Conservation (phyloP, 2,329 filamentous ascomycete genomes). For the Coccinonectria pachysandricola region DNA sequence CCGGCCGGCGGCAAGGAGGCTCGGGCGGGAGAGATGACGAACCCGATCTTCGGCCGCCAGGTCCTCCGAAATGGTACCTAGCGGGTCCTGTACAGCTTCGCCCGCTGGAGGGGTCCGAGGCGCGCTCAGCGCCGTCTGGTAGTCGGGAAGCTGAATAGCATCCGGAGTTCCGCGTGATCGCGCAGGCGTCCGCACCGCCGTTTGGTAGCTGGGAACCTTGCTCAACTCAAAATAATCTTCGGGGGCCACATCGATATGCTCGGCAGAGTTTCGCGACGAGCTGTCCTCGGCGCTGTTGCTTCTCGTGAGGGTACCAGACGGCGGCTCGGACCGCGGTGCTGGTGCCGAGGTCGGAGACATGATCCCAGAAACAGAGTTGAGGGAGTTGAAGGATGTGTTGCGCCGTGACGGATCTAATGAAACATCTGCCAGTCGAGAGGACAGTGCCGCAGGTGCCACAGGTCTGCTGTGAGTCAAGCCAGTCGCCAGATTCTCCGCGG, state of each 20-base stretch:
- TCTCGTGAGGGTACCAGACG: constrained; percentile 39
- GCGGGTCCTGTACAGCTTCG: constrained; percentile 19
- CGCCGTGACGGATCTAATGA: constrained; percentile 38
- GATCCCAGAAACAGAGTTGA: constrained; percentile 33
- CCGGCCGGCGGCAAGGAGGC: constrained; percentile 12
- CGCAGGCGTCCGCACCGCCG: constrained; percentile 57
- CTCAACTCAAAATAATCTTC: constrained; percentile 54
- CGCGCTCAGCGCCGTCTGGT: constrained; percentile 48
- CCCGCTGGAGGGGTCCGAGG: constrained; percentile 36
- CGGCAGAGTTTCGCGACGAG: constrained; percentile 44
- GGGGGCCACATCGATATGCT: constrained; percentile 47
- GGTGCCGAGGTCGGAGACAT: constrained; percentile 31
- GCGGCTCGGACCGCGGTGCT: constrained; percentile 30
- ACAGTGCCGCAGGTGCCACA: constrained; percentile 43
- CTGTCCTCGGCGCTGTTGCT: constrained; percentile 42
- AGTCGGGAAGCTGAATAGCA: constrained; percentile 51
- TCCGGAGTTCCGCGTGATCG: constrained; percentile 40
- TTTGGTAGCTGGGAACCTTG: constrained; percentile 69
- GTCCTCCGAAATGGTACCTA: constrained; percentile 25
- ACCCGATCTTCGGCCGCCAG: constrained; percentile 15
- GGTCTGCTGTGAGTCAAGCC: constrained; percentile 27
- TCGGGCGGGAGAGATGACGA: constrained; percentile 16
- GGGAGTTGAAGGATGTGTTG: constrained; percentile 36
- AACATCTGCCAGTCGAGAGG: constrained; percentile 60
- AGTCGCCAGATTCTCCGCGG: constrained; percentile 65